phyloP scores from a whole-genome alignment of 805 yeast genomes.

The Henningerozyma blattae region DNA sequence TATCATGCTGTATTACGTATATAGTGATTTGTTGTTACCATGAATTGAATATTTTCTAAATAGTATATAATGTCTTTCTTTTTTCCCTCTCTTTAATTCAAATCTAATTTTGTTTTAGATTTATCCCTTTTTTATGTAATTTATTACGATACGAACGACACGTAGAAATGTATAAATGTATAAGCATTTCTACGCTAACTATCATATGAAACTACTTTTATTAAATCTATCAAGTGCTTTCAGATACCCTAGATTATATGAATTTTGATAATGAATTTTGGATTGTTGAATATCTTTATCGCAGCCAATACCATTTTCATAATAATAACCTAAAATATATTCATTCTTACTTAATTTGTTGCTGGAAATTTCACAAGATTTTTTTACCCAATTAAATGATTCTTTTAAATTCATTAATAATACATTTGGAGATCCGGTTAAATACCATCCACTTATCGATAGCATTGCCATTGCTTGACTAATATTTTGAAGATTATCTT shows the following conservation, averaged over 20 bases:
- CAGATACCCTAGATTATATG: conserved; percentile 51
- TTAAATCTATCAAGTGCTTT: conserved; percentile 32
- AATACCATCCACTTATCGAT: conserved; percentile 67
- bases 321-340: conserved; percentile 57
- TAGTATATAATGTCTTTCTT: too few species aligned
- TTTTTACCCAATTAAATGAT: conserved; percentile 55
- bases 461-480: conserved; percentile 59
- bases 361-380: conserved; percentile 38
- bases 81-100: background rate
- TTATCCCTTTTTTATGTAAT: background rate
- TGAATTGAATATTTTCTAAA: too few species aligned
- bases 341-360: conserved; percentile 51
- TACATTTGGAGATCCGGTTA: conserved; percentile 51
- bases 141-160: background rate
- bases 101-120: background rate
- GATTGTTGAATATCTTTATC: conserved; percentile 33
- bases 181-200: too few species aligned
- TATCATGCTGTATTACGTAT: too few species aligned
- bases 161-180: too few species aligned
- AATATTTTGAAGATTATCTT: conserved; percentile 33
- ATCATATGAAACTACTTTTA: too few species aligned
- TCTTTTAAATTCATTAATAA: conserved; percentile 45
- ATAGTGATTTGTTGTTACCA: too few species aligned
- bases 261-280: conserved; percentile 38
- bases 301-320: conserved; percentile 55